Evolutionary conservation across 2,329 filamentous ascomycete genomes (phyloP).

Genomic region (Fusarium chuoi): DNA sequence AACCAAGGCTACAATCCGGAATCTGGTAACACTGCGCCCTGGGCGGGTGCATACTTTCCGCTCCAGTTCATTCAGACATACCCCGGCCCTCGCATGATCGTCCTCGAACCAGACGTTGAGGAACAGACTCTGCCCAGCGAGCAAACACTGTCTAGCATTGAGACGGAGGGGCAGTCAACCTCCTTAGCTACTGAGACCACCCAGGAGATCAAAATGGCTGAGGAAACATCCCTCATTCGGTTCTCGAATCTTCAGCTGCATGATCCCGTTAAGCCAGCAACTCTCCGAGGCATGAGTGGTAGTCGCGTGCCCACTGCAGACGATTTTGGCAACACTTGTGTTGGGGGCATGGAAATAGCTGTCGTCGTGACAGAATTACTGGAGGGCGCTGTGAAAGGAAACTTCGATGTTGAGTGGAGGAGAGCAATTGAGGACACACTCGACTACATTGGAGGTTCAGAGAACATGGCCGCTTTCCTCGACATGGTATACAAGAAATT

Average conservation of each 20-base stretch:
- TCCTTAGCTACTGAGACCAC: neutral
- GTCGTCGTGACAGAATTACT: constrained; percentile 16
- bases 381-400: neutral
- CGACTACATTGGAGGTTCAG: constrained; percentile 12
- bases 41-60: constrained; percentile 14
- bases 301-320: neutral
- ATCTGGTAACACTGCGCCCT: neutral
- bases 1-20: constrained; percentile 1
- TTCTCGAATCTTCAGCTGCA: neutral
- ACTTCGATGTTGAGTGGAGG: constrained; percentile 4
- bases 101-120: neutral
- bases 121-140: neutral
- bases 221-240: neutral
- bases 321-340: constrained; percentile 14
- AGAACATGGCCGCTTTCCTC: constrained; percentile 20
- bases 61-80: neutral
- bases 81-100: neutral
- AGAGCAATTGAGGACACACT: constrained; percentile 14
- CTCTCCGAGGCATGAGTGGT: constrained; percentile 15
- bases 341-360: constrained; percentile 24
- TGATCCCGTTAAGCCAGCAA: neutral
- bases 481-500: constrained; percentile 6
- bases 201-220: neutral
- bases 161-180: neutral
- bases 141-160: neutral